Base-by-base conservation (phyloP, 306 rosid genomes). In the Astragalus glycyphyllos region DNA sequence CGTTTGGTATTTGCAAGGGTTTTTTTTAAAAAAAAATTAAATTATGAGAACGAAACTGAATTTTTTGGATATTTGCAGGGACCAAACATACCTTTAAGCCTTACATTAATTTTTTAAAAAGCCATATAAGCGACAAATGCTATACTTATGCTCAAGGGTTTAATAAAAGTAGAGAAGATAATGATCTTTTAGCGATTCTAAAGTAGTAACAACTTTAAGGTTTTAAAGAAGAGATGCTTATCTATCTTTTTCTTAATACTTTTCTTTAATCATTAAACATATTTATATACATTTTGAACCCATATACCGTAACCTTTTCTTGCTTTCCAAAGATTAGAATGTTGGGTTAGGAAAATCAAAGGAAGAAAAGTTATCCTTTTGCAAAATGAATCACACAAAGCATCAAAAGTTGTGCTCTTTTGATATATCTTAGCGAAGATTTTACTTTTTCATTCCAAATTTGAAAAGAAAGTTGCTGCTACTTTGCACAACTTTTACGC, bases 401-500 rank as follows among this genome's bases (percentile, higher is more conserved):
- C 94, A 88, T 90, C 66, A 88, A 93, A 93, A 93, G 97, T 82
- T 79, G 98, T 83, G 97, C 92, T 78, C 89, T 87, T 88, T 88
- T 82, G 81, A 82, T 89, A 80, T 86, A 85, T 86, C 85, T 88
- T 78, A 79, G 86, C 74, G 97, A 90, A 87, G 96, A 90, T 90
- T 88, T 86, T 84, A 55, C 90, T 82, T 90, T 90, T 80, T 65
- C 54, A 88, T 90, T 84, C 82, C 66, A 74, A 88, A 75, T 72
- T 41, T 56, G 51, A 84, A 86, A 86, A 23, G 80, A 86, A 86
- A 82, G 87, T 86, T 85, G 85, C 72, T 76, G 83, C 93, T 79
- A 74, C 90, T 93, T 93, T 88, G 87, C 83, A 85, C 90, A 68
- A 81, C 74, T 83, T 85, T 79, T 85, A 81, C 78, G 89, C 86